Percentiles rank a stretch among this genome's conserved stretches.
phyloP scores from a whole-genome alignment of 345 rosid species.

The Toxicodendron radicans region DNA sequence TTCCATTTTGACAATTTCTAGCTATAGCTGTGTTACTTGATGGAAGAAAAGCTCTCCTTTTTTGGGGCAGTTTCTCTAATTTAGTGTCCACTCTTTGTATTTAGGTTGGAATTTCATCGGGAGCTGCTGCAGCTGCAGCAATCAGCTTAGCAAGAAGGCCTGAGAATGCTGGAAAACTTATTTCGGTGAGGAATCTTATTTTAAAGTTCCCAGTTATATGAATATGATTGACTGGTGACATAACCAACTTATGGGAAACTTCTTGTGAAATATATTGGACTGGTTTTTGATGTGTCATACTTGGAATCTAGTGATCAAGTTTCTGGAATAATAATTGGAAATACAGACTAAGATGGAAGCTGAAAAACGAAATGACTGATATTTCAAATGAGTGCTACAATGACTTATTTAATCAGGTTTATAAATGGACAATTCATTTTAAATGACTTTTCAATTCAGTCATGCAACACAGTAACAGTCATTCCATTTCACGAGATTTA shows the following conservation, averaged over 20 bases:
- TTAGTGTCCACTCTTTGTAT: not conserved
- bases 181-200: slow-evolving; percentile 49
- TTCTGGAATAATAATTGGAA: not conserved
- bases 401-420: not conserved
- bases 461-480: not conserved
- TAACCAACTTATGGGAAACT: not conserved
- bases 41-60: not conserved
- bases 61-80: not conserved
- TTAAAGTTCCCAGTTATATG: not conserved
- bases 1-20: not conserved
- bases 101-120: slow-evolving; percentile 93
- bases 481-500: not conserved
- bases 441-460: not conserved
- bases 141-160: slow-evolving; percentile 74
- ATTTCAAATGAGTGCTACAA: not conserved
- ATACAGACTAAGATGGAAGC: not conserved
- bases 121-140: slow-evolving; percentile 98
- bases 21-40: not conserved
- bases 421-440: not conserved
- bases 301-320: not conserved
- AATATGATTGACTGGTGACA: no score
- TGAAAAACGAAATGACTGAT: no score
- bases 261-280: not conserved
- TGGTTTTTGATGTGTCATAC: not conserved
- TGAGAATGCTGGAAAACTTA: slow-evolving; percentile 88